Evolutionary conservation across 148 eudicot genomes (phyloP), one percentile per base, ranked within the genome.

Genomic region (Talinum fruticosum): DNA sequence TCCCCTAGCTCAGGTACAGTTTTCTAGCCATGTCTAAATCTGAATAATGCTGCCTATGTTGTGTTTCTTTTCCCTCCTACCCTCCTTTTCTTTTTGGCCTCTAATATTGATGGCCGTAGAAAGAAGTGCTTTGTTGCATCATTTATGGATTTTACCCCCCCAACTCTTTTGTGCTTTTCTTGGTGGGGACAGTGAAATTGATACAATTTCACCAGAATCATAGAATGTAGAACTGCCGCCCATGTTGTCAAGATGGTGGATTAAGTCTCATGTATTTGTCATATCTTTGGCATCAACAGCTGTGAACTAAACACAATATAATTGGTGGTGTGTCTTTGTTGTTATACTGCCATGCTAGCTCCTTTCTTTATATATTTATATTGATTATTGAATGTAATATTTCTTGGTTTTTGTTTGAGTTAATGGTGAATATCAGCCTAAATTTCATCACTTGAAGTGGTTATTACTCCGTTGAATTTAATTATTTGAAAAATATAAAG

Each of bases 1-100:
- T 90, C 93, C 69, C 92, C 91, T 37, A 89, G 90, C 86, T 92
- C 93, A 83, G 98, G 98, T 94, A 87, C 47, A 21, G 37, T 67
- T 54, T 14, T 51, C 51, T 70, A 2, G 30, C n/a, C 71, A 34
- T 65, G 51, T 64, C 28, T 49, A 23, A 65, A 45, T 19, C 35
- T 47, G 34, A 41, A 26, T 13, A 45, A 24, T 61, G 21, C 33
- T 23, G 10, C 10, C 66, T 0, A 26, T 26, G 32, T 28, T 26
- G 26, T 57, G 64, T 26, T 26, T 62, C 13, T 28, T 62, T 13
- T 18, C 66, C 66, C 4, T 62, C 23, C 57, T 2, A 14, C 26
- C 34, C 4, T 16, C 15, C 33, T 15, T 62, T n/a, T 57, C 64
- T 18, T 57, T 57, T 24, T n/a, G 23, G 64, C 29, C 64, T 21